These are phyloP conservation scores for Backusella tarrabulga DNA, from an alignment of 192 early-diverging fungal genomes.

Conservation along the genomic window DNA sequence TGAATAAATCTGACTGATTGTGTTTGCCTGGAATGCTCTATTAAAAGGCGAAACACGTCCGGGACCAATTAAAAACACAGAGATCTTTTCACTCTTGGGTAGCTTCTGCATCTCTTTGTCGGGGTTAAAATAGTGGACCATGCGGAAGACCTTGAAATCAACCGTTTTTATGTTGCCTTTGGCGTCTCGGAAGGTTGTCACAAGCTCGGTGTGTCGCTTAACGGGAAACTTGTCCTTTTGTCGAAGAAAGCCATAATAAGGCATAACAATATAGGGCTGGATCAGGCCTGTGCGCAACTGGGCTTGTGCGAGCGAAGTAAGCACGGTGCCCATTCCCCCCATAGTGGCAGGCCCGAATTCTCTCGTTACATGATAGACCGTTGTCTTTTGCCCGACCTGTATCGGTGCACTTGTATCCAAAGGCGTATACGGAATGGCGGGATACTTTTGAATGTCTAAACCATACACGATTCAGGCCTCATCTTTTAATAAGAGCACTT, in stretches of 20 bases:
- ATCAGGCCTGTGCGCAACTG: slow-evolving; percentile 39
- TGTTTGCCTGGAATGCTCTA: slow-evolving; percentile 40
- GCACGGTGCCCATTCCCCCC: slow-evolving; percentile 54
- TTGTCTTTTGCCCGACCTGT: slow-evolving; percentile 29
- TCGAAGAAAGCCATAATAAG: slow-evolving; percentile 48
- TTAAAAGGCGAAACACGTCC: slow-evolving; percentile 41
- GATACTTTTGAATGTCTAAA: slow-evolving; percentile 7
- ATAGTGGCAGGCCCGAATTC: slow-evolving; percentile 55
- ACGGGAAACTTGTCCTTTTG: slow-evolving; percentile 21
- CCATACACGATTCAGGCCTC: not conserved
- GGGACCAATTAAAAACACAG: slow-evolving; percentile 53
- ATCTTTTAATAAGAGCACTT: not conserved
- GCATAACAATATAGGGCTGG: slow-evolving; percentile 49
- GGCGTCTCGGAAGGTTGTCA: slow-evolving; percentile 39
- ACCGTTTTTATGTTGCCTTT: slow-evolving; percentile 29
- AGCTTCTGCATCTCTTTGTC: not conserved
- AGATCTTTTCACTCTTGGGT: slow-evolving; percentile 13
- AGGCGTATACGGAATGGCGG: slow-evolving; percentile 39
- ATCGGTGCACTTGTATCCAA: slow-evolving; percentile 29
- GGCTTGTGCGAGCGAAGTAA: slow-evolving; percentile 46
- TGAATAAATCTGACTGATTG: slow-evolving; percentile 43
- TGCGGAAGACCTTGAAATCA: slow-evolving; percentile 34
- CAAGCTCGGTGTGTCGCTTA: slow-evolving; percentile 18
- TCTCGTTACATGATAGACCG: slow-evolving; percentile 57
- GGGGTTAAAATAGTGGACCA: slow-evolving; percentile 29